These are phyloP conservation scores for Candida manassasensis DNA, from an alignment of 805 yeast species.

Conservation along the genomic window DNA sequence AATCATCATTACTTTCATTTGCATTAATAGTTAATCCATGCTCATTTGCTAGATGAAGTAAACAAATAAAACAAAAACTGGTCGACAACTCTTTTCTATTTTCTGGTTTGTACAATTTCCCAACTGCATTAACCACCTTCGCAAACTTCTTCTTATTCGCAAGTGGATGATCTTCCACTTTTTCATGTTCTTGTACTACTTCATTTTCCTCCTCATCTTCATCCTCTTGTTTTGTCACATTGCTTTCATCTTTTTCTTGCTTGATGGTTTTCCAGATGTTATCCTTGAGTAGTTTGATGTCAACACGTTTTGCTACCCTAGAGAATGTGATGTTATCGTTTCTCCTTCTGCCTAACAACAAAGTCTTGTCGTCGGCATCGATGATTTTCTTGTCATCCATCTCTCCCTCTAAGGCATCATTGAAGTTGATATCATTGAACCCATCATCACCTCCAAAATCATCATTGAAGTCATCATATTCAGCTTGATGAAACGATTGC, in stretches of 20 bases:
- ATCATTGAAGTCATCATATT: constrained; percentile 35
- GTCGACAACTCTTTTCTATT: constrained; percentile 41
- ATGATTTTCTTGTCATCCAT: constrained; percentile 6
- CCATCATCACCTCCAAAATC: constrained; percentile 31
- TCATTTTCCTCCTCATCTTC: constrained; percentile 7
- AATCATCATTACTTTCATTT: constrained; percentile 31
- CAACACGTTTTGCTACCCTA: constrained; percentile 39
- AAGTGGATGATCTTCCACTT: constrained; percentile 21
- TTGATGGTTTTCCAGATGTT: constrained; percentile 37
- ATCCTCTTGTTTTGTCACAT: constrained; percentile 4
- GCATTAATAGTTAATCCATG: constrained; percentile 32
- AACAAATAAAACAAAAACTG: constrained; percentile 42
- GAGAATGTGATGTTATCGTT: constrained; percentile 41
- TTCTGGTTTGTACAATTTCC: constrained; percentile 31
- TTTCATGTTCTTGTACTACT: constrained; percentile 4
- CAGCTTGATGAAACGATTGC: constrained; percentile 36
- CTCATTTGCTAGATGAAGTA: constrained; percentile 42
- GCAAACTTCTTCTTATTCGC: constrained; percentile 36
- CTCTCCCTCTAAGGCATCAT: constrained; percentile 31
- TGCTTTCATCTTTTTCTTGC: constrained; percentile 8
- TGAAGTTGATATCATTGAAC: constrained; percentile 38
- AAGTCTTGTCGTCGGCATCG: constrained; percentile 8
- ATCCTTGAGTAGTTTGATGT: constrained; percentile 36
- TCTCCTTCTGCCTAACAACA: constrained; percentile 16
- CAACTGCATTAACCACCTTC: constrained; percentile 29